A percentile compares a stretch with the other conserved stretches of the same genome.
phyloP scores from a whole-genome alignment of 352 stramenopile species.

The Pythium pyrilobum region DNA sequence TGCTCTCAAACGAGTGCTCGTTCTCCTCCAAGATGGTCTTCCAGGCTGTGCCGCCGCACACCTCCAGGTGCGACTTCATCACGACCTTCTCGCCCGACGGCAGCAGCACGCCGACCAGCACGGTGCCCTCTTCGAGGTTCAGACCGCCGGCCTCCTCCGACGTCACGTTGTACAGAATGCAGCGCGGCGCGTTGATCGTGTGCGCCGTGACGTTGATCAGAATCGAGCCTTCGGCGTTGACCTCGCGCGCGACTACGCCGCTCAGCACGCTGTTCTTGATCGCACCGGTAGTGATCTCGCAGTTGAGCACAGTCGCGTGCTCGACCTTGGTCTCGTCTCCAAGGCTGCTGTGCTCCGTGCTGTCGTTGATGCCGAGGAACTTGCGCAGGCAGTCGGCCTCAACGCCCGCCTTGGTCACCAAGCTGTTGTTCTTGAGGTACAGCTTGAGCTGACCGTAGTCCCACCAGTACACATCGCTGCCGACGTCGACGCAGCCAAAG shows the following conservation, averaged over 20 bases:
- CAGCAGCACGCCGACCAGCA: slow-evolving; percentile 93
- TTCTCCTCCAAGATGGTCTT: slow-evolving; percentile 92
- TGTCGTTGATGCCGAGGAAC: slow-evolving; percentile 80
- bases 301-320: slow-evolving; percentile 74
- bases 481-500: slow-evolving; percentile 97
- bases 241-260: slow-evolving; percentile 83
- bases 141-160: slow-evolving; percentile 88
- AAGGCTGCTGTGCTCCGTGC: slow-evolving; percentile 70
- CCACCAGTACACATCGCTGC: slow-evolving; percentile 97
- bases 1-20: slow-evolving; percentile 92
- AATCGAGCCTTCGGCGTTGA: slow-evolving; percentile 94
- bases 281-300: slow-evolving; percentile 53
- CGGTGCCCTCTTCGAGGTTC: slow-evolving; percentile 88
- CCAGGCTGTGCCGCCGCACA: slow-evolving; percentile 94
- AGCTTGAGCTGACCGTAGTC: slow-evolving; percentile 98
- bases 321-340: slow-evolving; percentile 51
- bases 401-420: slow-evolving; percentile 87
- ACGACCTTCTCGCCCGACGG: slow-evolving; percentile 90
- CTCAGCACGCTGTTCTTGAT: slow-evolving; percentile 87
- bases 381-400: slow-evolving; percentile 73
- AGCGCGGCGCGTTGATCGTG: slow-evolving; percentile 92
- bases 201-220: slow-evolving; percentile 97
- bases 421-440: slow-evolving; percentile 96
- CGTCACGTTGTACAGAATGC: slow-evolving; percentile 97
- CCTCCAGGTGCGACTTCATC: slow-evolving; percentile 89